Evolutionary conservation across 768 basidiomycete species (phyloP).

Genomic region (Exidia glandulosa): DNA sequence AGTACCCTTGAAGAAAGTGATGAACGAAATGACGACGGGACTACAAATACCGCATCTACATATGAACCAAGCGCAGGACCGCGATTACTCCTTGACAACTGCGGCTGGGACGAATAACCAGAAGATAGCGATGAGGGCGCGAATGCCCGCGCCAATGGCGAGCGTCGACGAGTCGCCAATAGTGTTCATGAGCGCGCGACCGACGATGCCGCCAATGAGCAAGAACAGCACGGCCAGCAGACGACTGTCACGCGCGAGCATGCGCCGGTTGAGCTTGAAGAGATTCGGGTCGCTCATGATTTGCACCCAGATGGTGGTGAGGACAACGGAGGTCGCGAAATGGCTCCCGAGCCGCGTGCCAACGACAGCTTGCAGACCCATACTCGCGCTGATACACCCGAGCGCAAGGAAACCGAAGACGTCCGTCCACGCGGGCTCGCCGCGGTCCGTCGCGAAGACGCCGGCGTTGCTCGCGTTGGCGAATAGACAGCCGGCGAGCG

Average conservation of each 20-base stretch:
- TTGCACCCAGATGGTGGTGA: no score
- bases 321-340: no score
- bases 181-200: constrained; percentile 45
- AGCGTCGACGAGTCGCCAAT: constrained; percentile 54
- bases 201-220: constrained; percentile 48
- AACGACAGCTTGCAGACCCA: constrained; percentile 81
- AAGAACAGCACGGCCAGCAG: constrained; percentile 56
- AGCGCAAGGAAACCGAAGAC: constrained; percentile 55
- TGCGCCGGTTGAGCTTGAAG: constrained; percentile 41
- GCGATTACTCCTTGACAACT: neutral
- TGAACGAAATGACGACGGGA: no score
- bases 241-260: constrained; percentile 60
- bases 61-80: no score
- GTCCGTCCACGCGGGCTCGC: constrained; percentile 60
- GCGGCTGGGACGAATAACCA: constrained; percentile 58
- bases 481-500: constrained; percentile 61
- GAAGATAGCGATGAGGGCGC: constrained; percentile 46
- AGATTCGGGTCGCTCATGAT: constrained; percentile 71
- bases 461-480: constrained; percentile 51
- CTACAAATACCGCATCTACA: no score
- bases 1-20: no score
- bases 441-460: constrained; percentile 38
- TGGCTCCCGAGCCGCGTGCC: constrained; percentile 72
- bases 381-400: constrained; percentile 65
- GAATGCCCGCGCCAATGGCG: constrained; percentile 54